Conservation (phyloP, 371 early-diverging fungal genomes). For the Furculomyces boomerangus region DNA sequence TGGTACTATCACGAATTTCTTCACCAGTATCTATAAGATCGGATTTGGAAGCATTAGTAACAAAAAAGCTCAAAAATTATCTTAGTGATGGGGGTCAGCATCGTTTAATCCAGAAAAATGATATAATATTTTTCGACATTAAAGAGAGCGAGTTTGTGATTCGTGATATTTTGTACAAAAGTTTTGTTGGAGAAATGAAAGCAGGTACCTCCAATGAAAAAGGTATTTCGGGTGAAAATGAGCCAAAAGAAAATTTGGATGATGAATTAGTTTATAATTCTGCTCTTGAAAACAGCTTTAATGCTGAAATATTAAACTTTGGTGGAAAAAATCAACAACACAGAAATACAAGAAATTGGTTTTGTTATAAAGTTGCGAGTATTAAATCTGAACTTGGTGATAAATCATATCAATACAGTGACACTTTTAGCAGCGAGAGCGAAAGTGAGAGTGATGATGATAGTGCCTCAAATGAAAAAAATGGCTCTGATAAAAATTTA, state of each 20-base stretch:
- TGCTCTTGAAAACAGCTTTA: no score
- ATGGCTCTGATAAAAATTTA: constrained; percentile 3
- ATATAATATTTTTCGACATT: constrained; percentile 47
- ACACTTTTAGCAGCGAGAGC: no score
- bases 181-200: background rate
- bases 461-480: no score
- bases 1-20: constrained; percentile 55
- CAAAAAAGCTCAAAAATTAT: constrained; percentile 18
- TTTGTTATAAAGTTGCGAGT: background rate
- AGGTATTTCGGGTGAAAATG: background rate
- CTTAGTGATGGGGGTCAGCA: constrained; percentile 7
- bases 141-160: constrained; percentile 7
- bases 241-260: background rate
- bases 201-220: background rate
- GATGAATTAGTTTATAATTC: no score
- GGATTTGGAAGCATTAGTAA: constrained; percentile 40
- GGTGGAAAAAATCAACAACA: background rate
- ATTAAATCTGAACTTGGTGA: background rate
- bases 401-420: background rate
- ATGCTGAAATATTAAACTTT: background rate
- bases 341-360: no score
- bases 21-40: constrained; percentile 53
- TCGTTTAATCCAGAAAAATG: constrained; percentile 50
- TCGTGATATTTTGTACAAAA: background rate
- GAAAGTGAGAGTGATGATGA: no score